These are phyloP conservation scores for Corymbia citriodora DNA, from an alignment of 441 rosid species.

Conservation along the genomic window DNA sequence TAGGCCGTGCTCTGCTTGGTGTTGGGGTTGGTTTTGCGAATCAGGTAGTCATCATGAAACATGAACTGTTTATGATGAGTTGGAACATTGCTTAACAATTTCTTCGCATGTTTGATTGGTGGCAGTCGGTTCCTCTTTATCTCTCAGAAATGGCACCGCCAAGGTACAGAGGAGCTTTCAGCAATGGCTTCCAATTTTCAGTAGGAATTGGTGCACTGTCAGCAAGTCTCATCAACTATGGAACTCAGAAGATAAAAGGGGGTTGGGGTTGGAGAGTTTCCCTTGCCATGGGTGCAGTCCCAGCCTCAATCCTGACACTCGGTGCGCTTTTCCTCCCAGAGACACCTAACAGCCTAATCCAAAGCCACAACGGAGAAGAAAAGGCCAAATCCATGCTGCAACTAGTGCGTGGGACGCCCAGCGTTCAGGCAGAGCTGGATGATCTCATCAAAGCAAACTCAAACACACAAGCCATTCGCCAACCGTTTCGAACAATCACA, in stretches of 20 bases:
- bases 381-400: conserved; percentile 9
- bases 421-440: conserved; percentile 2
- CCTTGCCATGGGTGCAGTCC: conserved; percentile 10
- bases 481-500: background rate
- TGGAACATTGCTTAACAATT: background rate
- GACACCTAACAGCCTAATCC: conserved; percentile 14
- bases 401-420: background rate
- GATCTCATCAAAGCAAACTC: background rate
- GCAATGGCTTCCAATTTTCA: conserved; percentile 12
- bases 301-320: conserved; percentile 2
- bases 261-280: conserved; percentile 17
- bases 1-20: conserved; percentile 10
- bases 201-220: conserved; percentile 1
- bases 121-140: conserved; percentile 12
- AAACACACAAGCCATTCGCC: background rate
- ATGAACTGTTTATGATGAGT: background rate
- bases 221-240: conserved; percentile 12
- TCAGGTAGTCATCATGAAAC: background rate
- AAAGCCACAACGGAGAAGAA: background rate
- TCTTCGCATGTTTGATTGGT: background rate
- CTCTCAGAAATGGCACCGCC: conserved; percentile 17
- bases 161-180: conserved; percentile 16
- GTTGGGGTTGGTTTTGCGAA: conserved; percentile 12
- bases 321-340: conserved; percentile 13
- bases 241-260: conserved; percentile 10